A percentile compares a stretch with the other conserved stretches of the same genome.
These are phyloP conservation scores for Rutstroemia sp. DNA, from an alignment of 2,329 filamentous ascomycete species.

Conservation along the genomic window DNA sequence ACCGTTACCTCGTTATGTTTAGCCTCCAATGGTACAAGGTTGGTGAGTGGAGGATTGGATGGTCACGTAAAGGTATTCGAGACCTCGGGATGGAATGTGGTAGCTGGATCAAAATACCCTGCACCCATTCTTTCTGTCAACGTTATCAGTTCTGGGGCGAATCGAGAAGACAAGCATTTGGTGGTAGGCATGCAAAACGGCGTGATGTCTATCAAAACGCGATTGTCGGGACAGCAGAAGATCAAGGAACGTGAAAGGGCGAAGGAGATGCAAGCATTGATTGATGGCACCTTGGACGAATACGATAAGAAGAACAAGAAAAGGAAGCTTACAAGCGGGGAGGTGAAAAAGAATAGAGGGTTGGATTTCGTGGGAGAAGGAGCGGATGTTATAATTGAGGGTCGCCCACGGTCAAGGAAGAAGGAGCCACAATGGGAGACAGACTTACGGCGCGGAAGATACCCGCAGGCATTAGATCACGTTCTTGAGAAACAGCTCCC, in stretches of 20 bases:
- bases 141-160: slow-evolving; percentile 61
- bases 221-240: slow-evolving; percentile 78
- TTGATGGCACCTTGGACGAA: slow-evolving; percentile 69
- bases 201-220: slow-evolving; percentile 81
- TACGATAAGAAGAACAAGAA: slow-evolving; percentile 69
- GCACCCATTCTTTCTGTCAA: slow-evolving; percentile 80
- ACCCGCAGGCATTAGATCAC: slow-evolving; percentile 69
- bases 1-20: slow-evolving; percentile 84
- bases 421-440: slow-evolving; percentile 72
- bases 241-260: slow-evolving; percentile 66
- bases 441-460: slow-evolving; percentile 71
- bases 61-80: slow-evolving; percentile 97
- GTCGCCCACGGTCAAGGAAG: slow-evolving; percentile 45
- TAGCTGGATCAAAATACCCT: slow-evolving; percentile 89
- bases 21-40: slow-evolving; percentile 70
- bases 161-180: slow-evolving; percentile 80
- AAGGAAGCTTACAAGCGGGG: slow-evolving; percentile 49
- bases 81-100: slow-evolving; percentile 89
- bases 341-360: slow-evolving; percentile 55
- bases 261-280: slow-evolving; percentile 76
- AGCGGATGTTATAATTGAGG: slow-evolving; percentile 81
- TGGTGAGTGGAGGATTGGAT: slow-evolving; percentile 84
- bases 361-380: slow-evolving; percentile 79
- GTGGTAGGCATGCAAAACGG: slow-evolving; percentile 93
- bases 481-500: slow-evolving; percentile 57